Evolutionary conservation across 78 protist genomes (phyloP), one percentile per base, ranked within the genome.

Genomic region (Anaeramoeba ignava): DNA sequence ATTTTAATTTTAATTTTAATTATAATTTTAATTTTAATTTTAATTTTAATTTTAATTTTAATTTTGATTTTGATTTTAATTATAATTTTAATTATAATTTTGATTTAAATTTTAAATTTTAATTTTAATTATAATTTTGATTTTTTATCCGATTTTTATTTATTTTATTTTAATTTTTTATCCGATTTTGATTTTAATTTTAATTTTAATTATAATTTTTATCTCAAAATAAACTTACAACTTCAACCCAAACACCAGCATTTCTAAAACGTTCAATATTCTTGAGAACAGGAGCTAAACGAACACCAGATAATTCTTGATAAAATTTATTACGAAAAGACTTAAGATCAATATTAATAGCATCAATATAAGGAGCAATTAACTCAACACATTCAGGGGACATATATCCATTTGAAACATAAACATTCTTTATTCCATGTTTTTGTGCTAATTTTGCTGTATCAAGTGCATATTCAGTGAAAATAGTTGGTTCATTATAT

Each of bases 401-500:
- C 17, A 27, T 8, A 54, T 54, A 54, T 54, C 73, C 73, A 54
- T 54, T 54, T 27, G 36, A 27, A 54, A 54, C 73, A 54, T 54
- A 54, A 27, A 54, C 73, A 54, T 54, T 54, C 17, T 54, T 54
- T 27, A 54, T 54, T 27, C 17, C 17, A 8, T 54, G 8, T 54
- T 54, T 17, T 27, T 54, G 73, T 54, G 73, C 73, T 17, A 54
- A 54, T 54, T 54, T 54, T 54, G 73, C 73, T 54, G 17, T 54
- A 17, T 54, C 73, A 54, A 54, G 8, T 54, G 73, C 73, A 54
- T 54, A 54, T 54, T 54, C 73, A 54, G 73, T 17, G 17, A 54
- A 54, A 54, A 54, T 54, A 27, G 73, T 54, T 54, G 73, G 73
- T 54, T 54, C 73, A 54, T 54, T 54, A 54, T 54, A 54, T 27